Evolutionary conservation across 2,329 filamentous ascomycete genomes (phyloP), one percentile per base, ranked within the genome.

Genomic region (Trichoderma semiorbis): DNA sequence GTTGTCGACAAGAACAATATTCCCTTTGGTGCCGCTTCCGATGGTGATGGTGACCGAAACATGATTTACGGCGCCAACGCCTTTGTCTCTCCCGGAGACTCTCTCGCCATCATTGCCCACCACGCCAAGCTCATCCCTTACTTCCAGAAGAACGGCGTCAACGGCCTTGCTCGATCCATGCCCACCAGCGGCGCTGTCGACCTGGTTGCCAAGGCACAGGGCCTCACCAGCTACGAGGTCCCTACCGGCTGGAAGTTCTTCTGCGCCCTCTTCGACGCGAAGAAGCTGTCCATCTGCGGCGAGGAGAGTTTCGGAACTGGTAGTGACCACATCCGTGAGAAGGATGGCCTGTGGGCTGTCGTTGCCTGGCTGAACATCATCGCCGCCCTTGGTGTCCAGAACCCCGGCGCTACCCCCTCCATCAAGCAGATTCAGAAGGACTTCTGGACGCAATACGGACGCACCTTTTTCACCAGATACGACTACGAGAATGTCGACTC

Each of bases 171-270:
- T 62, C 93, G 96, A 76, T 97, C 93, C 81, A 99, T 99, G 96
- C 96, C 96, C 71, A 99, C 96, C 7, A 97, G 94, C 14, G 94
- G 94, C 55, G 96, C 96, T 26, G 93, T 99, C 68, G 96, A 99
- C 81, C 91, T 97, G 18, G 96, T 99, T 53, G 96, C 96, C 77
- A 93, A 97, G 88, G 94, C 94, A 79, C 95, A 98, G 85, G 93
- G 93, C 43, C 88, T 99, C 55, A 86, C 93, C 84, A 92, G 90
- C 84, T 99, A 99, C 84, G 96, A 99, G 84, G 96, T 99, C 1
- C 96, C 96, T 47, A 99, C 96, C 1, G 96, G 96, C 78, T 99
- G 96, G 96, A 98, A 98, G 84, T 98, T 98, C 88, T 98, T 98
- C 90, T 98, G 95, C 80, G 94, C 94, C 78, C 88, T 98, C 72